These are phyloP conservation scores for Diddensiella caesifluorescens DNA, from an alignment of 805 yeast genomes.

Conservation along the genomic window DNA sequence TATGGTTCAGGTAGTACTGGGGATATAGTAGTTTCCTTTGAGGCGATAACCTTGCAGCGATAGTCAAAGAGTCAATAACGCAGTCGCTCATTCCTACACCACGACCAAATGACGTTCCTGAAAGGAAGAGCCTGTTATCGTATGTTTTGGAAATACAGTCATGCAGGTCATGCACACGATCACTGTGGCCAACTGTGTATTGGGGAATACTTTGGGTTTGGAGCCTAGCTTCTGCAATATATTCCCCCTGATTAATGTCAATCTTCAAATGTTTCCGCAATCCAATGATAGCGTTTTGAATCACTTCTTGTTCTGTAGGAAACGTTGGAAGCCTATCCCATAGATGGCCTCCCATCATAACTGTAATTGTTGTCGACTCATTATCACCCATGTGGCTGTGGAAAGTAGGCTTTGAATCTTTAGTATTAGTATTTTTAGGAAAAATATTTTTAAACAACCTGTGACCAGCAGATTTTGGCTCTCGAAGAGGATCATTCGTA, in stretches of 20 bases:
- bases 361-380: slow-evolving; percentile 78
- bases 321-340: slow-evolving; percentile 34
- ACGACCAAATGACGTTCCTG: slow-evolving; percentile 75
- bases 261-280: slow-evolving; percentile 39
- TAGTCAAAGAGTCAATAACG: slow-evolving; percentile 55
- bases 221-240: slow-evolving; percentile 35
- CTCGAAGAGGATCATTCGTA: no score
- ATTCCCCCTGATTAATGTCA: slow-evolving; percentile 27
- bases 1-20: slow-evolving; percentile 28
- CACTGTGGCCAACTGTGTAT: slow-evolving; percentile 63
- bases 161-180: slow-evolving; percentile 36
- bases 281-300: slow-evolving; percentile 34
- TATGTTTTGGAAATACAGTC: slow-evolving; percentile 34
- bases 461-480: background rate
- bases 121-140: slow-evolving; percentile 45
- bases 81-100: slow-evolving; percentile 92
- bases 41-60: slow-evolving; percentile 41
- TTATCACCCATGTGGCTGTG: no score
- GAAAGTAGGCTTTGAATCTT: no score
- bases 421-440: background rate
- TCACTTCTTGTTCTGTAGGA: slow-evolving; percentile 25
- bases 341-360: slow-evolving; percentile 86
- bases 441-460: background rate
- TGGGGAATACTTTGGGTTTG: slow-evolving; percentile 71
- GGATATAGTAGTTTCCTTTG: slow-evolving; percentile 30